Conservation (phyloP, 139 green algal species). For the Dunaliella sp. region DNA sequence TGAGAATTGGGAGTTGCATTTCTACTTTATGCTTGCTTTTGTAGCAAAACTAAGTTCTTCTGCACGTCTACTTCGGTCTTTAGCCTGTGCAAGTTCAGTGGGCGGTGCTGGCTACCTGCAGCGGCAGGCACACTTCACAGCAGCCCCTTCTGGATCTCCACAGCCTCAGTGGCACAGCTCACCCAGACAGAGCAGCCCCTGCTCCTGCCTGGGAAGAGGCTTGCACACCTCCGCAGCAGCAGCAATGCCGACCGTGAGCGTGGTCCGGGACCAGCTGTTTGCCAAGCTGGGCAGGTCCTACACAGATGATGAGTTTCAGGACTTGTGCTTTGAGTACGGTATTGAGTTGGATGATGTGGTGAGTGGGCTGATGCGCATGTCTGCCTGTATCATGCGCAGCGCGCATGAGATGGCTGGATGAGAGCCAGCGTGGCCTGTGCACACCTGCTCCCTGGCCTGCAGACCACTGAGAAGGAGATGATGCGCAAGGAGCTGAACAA, state of each 20-base stretch:
- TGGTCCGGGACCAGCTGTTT: slow-evolving; percentile 90
- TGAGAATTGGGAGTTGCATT: no score
- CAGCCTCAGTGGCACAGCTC: no score
- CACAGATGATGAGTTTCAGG: slow-evolving; percentile 95
- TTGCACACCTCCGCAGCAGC: not conserved
- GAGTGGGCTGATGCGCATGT: slow-evolving; percentile 24
- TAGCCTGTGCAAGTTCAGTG: no score
- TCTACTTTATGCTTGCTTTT: no score
- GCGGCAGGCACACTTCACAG: no score
- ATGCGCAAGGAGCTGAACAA: slow-evolving; percentile 79
- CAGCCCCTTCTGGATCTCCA: no score
- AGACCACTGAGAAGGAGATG: slow-evolving; percentile 92
- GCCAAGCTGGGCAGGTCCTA: slow-evolving; percentile 80
- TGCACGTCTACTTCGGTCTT: no score
- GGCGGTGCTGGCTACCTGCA: no score
- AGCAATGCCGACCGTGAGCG: slow-evolving; percentile 76
- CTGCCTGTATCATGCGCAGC: not conserved
- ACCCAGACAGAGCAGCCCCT: no score
- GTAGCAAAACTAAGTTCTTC: no score
- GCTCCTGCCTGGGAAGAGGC: no score
- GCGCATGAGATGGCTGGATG: no score
- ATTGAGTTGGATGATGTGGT: slow-evolving; percentile 99
- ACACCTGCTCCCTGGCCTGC: slow-evolving; percentile 8
- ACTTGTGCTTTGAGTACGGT: slow-evolving; percentile 98
- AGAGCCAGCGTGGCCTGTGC: not conserved